These are phyloP conservation scores for Russula emetica DNA, from an alignment of 768 basidiomycete genomes.

Conservation along the genomic window DNA sequence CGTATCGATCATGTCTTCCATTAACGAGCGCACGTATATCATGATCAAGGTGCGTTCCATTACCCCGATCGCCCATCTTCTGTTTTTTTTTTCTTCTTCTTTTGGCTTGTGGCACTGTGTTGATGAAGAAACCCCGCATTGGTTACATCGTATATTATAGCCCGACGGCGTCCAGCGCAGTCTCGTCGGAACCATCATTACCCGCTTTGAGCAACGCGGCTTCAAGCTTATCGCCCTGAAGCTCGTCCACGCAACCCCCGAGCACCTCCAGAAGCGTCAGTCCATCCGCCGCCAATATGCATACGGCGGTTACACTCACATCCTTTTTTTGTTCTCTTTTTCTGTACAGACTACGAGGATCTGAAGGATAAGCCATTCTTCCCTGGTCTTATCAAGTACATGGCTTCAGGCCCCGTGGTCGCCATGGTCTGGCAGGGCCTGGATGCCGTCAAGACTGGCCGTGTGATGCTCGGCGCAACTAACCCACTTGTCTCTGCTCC, in stretches of 20 bases:
- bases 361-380: conserved; percentile 94
- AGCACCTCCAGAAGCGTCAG: conserved; percentile 88
- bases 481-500: conserved; percentile 89
- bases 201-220: conserved; percentile 95
- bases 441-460: conserved; percentile 91
- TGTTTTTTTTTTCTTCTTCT: background rate
- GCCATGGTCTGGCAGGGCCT: conserved; percentile 95
- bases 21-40: conserved; percentile 91
- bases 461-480: conserved; percentile 92
- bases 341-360: conserved; percentile 84
- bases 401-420: conserved; percentile 93
- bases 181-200: conserved; percentile 92
- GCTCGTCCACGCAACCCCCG: conserved; percentile 70
- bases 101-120: conserved; percentile 2
- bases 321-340: background rate
- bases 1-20: conserved; percentile 50
- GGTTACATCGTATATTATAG: conserved; percentile 41
- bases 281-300: background rate
- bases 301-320: background rate
- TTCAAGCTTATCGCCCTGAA: conserved; percentile 97
- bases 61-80: background rate
- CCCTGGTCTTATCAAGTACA: conserved; percentile 93
- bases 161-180: conserved; percentile 98
- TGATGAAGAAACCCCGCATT: background rate
- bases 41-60: conserved; percentile 88